A percentile compares a stretch with the other conserved stretches of the same genome.
Conservation (phyloP, 2,329 filamentous ascomycete species). For the Hypoxylon sp. region DNA sequence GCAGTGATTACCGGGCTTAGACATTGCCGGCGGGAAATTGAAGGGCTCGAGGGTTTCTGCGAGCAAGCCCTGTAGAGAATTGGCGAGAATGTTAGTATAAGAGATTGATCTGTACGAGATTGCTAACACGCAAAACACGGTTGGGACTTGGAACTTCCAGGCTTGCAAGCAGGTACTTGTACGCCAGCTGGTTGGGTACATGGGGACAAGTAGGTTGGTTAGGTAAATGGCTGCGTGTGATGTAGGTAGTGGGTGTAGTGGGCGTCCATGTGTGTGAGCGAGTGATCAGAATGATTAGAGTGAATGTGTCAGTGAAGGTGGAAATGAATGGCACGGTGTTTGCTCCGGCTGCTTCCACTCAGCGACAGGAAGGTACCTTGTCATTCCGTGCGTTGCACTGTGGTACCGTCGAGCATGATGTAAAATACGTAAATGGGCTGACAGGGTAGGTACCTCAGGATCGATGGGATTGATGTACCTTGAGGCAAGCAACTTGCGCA, state of each 20-base stretch:
- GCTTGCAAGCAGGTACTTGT: conserved; percentile 32
- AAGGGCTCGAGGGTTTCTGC: conserved; percentile 42
- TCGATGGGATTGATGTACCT: conserved; percentile 33
- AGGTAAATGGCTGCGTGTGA: conserved; percentile 28
- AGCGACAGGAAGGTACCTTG: conserved; percentile 49
- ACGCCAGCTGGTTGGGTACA: conserved; percentile 29
- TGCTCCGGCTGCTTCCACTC: conserved; percentile 45
- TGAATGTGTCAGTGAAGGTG: conserved; percentile 39
- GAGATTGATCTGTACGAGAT: conserved; percentile 29
- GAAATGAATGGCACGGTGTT: conserved; percentile 48
- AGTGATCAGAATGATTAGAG: conserved; percentile 21
- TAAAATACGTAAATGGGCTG: conserved; percentile 39
- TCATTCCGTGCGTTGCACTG: conserved; percentile 49
- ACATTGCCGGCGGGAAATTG: conserved; percentile 49
- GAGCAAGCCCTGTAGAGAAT: conserved; percentile 47
- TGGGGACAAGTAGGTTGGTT: conserved; percentile 12
- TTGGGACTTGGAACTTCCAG: conserved; percentile 22
- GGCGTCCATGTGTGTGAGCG: conserved; percentile 22
- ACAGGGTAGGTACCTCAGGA: conserved; percentile 35
- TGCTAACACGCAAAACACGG: conserved; percentile 30
- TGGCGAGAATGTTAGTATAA: conserved; percentile 47
- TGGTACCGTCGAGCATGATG: conserved; percentile 43
- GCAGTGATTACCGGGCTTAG: conserved; percentile 52
- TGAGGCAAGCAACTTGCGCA: conserved; percentile 23
- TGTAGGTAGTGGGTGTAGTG: conserved; percentile 24